These are phyloP conservation scores for Leishmania amazonensis DNA, from an alignment of 208 protist species.

Conservation along the genomic window DNA sequence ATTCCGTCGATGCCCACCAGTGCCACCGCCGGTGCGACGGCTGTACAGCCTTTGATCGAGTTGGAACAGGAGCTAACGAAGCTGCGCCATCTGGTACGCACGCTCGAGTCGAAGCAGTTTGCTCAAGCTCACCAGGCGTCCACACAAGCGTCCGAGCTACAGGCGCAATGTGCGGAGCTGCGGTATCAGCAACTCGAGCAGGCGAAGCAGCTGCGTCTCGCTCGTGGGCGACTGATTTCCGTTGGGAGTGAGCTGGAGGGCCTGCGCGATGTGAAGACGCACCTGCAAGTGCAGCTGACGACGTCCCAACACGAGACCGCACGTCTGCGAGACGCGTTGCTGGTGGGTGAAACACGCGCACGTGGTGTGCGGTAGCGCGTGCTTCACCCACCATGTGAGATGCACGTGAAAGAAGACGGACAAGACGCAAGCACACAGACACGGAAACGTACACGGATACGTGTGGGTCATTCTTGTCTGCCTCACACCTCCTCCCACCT, in stretches of 20 bases:
- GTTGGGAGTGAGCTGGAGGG: constrained; percentile 23
- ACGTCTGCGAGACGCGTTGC: constrained; percentile 37
- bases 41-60: background rate
- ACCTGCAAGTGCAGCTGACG: constrained; percentile 43
- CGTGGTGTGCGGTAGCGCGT: background rate
- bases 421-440: background rate
- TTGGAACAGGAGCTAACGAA: constrained; percentile 26
- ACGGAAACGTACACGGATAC: background rate
- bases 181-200: constrained; percentile 26
- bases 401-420: background rate
- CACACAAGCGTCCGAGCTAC: constrained; percentile 19
- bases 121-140: constrained; percentile 26
- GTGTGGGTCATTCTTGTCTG: background rate
- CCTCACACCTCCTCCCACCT: background rate
- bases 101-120: constrained; percentile 27
- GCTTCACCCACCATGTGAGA: background rate
- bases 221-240: constrained; percentile 21
- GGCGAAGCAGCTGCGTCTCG: constrained; percentile 21
- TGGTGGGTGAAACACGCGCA: background rate
- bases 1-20: background rate
- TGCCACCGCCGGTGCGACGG: background rate
- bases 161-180: constrained; percentile 24
- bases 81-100: constrained; percentile 31
- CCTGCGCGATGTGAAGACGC: constrained; percentile 34
- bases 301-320: constrained; percentile 26